Base-by-base conservation (phyloP, 73 alveolate genomes). In the Vitrella brassicaformis region DNA sequence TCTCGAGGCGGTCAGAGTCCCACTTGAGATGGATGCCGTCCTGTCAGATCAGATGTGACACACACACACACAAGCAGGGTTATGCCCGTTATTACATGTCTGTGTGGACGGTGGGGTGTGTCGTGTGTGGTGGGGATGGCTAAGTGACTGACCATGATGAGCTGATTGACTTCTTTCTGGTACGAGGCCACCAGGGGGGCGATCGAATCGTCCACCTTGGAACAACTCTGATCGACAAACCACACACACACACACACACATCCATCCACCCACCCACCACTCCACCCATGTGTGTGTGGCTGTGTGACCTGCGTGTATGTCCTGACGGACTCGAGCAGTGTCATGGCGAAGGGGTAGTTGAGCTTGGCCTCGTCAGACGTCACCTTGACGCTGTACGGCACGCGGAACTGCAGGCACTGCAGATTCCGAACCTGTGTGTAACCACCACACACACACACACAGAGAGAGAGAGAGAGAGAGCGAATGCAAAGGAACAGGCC, bases 271-370 rank as follows among this genome's bases (percentile, higher is more conserved):
- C n/a, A n/a, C n/a, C n/a, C n/a, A n/a, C n/a, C n/a, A n/a, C n/a
- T n/a, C n/a, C n/a, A n/a, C n/a, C n/a, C n/a, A n/a, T n/a, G n/a
- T n/a, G n/a, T n/a, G n/a, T n/a, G n/a, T n/a, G n/a, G n/a, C 56
- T 39, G 56, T 39, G 56, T 14, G 10, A n/a, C 28, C 69, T 78
- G 84, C 84, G 69, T 78, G 84, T 78, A 88, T 1, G 94, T 84
- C 30, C 89, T 81, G 47, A 86, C 81, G 0, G 94, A 82, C 78
- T 88, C 94, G 69, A 81, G 90, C 66, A 88, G 73, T 32, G 94
- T 87, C 73, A 88, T 81, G 27, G 91, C 94, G 75, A 74, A 84
- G n/a, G 91, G 92, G 71, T 88, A 88, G 80, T 88, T 88, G 30
- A 76, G 69, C 84, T 85, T 88, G 68, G 88, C 86, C 30, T 78